Conservation (phyloP, 805 yeast species). For the Saccharomyces mikatae region DNA sequence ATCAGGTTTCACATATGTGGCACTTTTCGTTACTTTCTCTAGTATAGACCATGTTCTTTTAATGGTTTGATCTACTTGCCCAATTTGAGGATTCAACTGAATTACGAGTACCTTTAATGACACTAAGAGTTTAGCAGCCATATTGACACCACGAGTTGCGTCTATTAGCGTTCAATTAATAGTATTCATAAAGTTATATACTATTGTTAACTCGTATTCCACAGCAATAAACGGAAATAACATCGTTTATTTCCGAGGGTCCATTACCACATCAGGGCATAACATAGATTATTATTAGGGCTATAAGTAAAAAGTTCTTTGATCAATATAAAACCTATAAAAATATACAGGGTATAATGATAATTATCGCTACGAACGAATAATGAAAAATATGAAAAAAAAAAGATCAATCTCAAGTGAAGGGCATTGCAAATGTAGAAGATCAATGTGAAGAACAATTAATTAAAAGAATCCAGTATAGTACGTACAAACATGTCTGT, state of each 20-base stretch:
- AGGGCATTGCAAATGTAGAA: background rate
- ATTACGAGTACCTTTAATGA: conserved; percentile 53
- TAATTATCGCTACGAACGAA: background rate
- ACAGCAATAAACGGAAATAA: background rate
- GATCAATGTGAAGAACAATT: background rate
- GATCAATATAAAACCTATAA: background rate
- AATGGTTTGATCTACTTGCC: conserved; percentile 48
- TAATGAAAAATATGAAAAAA: background rate
- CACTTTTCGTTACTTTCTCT: conserved; percentile 3
- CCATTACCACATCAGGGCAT: background rate
- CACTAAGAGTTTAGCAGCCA: conserved; percentile 27
- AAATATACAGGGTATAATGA: background rate
- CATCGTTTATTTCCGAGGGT: background rate
- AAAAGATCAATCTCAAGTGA: background rate
- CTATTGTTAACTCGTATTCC: no score
- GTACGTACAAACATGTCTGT: conserved; percentile 59
- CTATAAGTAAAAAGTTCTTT: background rate
- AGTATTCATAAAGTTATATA: background rate
- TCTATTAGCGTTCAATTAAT: background rate
- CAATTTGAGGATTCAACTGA: conserved; percentile 60
- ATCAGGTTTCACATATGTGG: conserved; percentile 38
- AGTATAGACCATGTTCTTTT: conserved; percentile 39
- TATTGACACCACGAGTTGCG: background rate
- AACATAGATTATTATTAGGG: background rate
- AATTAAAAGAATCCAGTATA: background rate